Base-by-base conservation (phyloP, 805 yeast genomes). In the Komagataella phaffii region DNA sequence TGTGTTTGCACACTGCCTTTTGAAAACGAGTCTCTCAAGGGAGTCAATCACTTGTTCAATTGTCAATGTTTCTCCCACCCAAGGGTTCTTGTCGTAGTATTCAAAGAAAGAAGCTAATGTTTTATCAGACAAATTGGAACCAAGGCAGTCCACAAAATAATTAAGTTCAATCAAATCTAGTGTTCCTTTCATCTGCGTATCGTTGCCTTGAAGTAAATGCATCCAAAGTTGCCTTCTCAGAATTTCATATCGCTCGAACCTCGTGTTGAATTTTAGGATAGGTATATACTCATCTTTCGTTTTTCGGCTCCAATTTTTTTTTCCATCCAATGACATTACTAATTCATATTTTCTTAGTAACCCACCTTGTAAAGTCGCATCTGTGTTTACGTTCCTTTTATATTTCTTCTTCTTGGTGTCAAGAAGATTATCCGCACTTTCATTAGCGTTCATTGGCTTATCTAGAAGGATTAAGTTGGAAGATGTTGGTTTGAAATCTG, bases 171-270 rank as follows among this genome's bases (percentile, higher is more conserved):
- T 70, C 48, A 79, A 69, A 56, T 80, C 80, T 55, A 79, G 70
- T 7, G 66, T 59, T 2, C 70, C 67, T 10, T 65, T 65, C 21
- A 71, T 77, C 50, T 65, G 74, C 24, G 65, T 67, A 47, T 64
- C 79, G 57, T 74, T 82, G 55, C 78, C 77, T 43, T 73, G 75
- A 14, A 87, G 68, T 5, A 88, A 69, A 8, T 77, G 71, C 46
- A 70, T 66, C 91, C 96, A 88, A 56, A 90, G 77, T 51, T 80
- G 80, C 55, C 75, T 76, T 55, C 90, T 72, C 49, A 89, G 68
- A 3, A 69, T 72, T 0, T 71, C 71, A 63, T 88, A 88, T 0
- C 90, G 78, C 54, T 81, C 76, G 60, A 80, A 88, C 52, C 83
- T 75, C 2, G 83, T 80, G 23, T 81, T 70, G 14, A 88, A 63